These are phyloP conservation scores for Ustilago tritici DNA, from an alignment of 1,284 basidiomycete genomes.

Conservation along the genomic window DNA sequence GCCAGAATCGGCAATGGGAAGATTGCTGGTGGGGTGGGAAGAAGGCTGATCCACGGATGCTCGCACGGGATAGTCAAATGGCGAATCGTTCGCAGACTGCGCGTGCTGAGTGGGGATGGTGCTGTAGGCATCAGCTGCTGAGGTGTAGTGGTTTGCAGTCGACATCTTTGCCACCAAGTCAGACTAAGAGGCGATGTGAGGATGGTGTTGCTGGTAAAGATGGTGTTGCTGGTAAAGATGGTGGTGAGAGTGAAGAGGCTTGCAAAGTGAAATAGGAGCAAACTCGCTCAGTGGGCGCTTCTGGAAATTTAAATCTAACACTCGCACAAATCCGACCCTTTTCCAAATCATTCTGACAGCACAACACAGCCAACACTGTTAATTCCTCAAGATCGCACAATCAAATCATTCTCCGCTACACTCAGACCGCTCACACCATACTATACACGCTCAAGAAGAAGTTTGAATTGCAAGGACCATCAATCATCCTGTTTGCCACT, in stretches of 20 bases:
- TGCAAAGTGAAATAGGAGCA: constrained; percentile 2
- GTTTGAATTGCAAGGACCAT: too few species aligned
- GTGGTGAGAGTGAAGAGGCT: not conserved
- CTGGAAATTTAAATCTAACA: too few species aligned
- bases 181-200: not conserved
- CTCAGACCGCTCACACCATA: too few species aligned
- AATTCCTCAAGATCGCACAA: too few species aligned
- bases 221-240: constrained; percentile 10
- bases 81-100: not conserved
- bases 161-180: constrained; percentile 18
- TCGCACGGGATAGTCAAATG: constrained; percentile 38
- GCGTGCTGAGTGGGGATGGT: not conserved
- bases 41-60: constrained; percentile 25
- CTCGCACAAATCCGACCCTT: constrained; percentile 4
- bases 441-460: too few species aligned
- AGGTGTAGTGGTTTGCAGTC: constrained; percentile 35
- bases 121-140: constrained; percentile 47
- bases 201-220: constrained; percentile 7
- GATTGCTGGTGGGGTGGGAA: not conserved
- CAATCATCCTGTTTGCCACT: not conserved
- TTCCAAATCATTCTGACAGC: not conserved
- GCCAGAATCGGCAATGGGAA: constrained; percentile 22
- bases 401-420: too few species aligned
- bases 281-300: too few species aligned
- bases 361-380: constrained; percentile 3